These are phyloP conservation scores for Globisporangium yorkense DNA, from an alignment of 352 stramenopile species.

Conservation along the genomic window DNA sequence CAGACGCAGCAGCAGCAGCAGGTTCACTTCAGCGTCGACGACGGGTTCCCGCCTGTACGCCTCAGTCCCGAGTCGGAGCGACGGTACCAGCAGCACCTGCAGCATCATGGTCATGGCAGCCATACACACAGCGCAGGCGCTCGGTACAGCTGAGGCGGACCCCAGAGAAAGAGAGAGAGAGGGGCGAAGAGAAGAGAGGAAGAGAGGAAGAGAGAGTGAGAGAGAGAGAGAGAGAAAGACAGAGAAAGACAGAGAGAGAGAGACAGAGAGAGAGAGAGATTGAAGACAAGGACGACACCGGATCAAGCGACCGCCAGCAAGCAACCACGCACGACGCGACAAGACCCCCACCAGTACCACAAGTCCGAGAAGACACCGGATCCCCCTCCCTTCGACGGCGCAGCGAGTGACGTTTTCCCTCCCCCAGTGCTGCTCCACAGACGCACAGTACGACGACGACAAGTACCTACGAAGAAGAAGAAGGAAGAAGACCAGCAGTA, in stretches of 20 bases:
- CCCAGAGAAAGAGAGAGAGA: background rate
- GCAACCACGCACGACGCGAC: too few relatives aligned
- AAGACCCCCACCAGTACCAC: too few relatives aligned
- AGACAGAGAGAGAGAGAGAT: too few relatives aligned
- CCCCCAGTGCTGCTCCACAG: too few relatives aligned
- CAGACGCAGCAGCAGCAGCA: conserved; percentile 1
- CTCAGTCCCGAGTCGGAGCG: conserved; percentile 8
- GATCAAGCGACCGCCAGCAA: too few relatives aligned
- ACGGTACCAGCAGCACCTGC: conserved; percentile 6
- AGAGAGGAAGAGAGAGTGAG: too few relatives aligned
- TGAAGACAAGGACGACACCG: too few relatives aligned
- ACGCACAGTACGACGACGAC: too few relatives aligned
- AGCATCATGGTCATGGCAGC: background rate
- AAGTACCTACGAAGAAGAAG: background rate
- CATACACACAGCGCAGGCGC: background rate
- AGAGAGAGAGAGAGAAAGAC: too few relatives aligned
- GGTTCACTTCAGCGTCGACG: conserved; percentile 5
- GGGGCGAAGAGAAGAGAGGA: background rate
- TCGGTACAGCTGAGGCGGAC: conserved; percentile 4
- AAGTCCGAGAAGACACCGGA: too few relatives aligned
- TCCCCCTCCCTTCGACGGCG: background rate
- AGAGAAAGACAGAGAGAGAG: too few relatives aligned
- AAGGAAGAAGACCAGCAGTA: background rate
- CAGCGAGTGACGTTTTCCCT: background rate
- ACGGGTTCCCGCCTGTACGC: background rate